Base-by-base conservation (phyloP, 2,329 filamentous ascomycete genomes). In the Allantophomopsis lycopodina region DNA sequence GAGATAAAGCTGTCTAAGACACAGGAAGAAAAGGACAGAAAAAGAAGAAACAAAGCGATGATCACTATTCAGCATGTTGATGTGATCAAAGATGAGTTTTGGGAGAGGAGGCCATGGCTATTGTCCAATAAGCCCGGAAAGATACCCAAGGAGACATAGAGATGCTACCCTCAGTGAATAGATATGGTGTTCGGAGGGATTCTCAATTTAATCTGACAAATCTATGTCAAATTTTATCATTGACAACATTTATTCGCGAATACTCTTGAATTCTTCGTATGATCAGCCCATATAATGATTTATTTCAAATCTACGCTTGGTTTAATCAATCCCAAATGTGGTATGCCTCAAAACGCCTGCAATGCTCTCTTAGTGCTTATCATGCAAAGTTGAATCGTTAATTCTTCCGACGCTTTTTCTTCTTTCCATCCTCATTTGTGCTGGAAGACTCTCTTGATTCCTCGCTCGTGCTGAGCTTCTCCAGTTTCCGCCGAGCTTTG, bases 1-100 rank as follows among this genome's bases (percentile, higher is more conserved):
- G 68, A 73, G 14, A 48, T 63, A 16, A 62, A 69, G 34, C 66
- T 79, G 46, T 87, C 83, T 34, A 89, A 81, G 54, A 83, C 80
- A n/a, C 85, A 93, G 53, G 63, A 69, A 15, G 85, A 95, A 42
- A 94, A 83, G 50, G 78, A 93, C 46, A 79, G 70, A 55, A 96
- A 94, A 64, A 71, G 76, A 46, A 73, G 82, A 40, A 70, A 73
- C 43, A 95, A 94, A 59, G 88, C 87, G 1, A 71, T 71, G 38
- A 78, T 98, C 35, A 73, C 84, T 30, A 69, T 93, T 31, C 79
- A 88, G 54, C 87, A 96, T 64, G 62, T 91, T 43, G 91, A 98
- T 61, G 83, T 98, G 51, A 96, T 98, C 60, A 87, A 83, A 51
- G 85, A 96, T 59, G 83, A 85, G 3, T 98, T 98, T 55, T 98